These are phyloP conservation scores for Sarocladium oryzae DNA, from an alignment of 2,329 filamentous ascomycete species.

Conservation along the genomic window DNA sequence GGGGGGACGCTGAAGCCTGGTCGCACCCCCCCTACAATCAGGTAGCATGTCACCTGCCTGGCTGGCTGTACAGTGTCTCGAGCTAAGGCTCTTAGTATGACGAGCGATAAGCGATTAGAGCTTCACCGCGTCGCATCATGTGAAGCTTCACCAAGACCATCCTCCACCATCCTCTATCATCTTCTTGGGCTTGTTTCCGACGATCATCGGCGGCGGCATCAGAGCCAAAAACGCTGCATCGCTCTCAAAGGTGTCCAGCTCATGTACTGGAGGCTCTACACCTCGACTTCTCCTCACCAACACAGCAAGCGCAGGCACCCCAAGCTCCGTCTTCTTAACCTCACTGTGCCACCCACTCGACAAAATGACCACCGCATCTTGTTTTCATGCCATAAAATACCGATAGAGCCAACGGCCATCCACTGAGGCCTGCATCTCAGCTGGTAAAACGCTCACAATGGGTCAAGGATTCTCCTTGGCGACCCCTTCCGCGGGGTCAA, in stretches of 20 bases:
- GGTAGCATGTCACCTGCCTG: neutral
- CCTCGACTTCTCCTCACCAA: too few species aligned
- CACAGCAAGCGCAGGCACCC: too few species aligned
- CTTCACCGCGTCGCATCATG: conserved; percentile 8
- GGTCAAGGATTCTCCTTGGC: conserved; percentile 95
- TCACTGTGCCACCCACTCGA: neutral
- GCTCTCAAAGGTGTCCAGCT: neutral
- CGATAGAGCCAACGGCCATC: neutral
- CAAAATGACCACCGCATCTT: neutral
- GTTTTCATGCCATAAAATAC: neutral
- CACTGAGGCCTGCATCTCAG: neutral
- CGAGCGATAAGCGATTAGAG: conserved; percentile 7
- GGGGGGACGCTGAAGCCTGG: neutral
- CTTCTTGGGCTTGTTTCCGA: neutral
- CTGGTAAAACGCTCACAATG: conserved; percentile 48
- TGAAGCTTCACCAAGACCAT: neutral
- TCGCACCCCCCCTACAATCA: too few species aligned
- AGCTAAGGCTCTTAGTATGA: too few species aligned
- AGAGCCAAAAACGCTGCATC: too few species aligned
- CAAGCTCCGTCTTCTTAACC: too few species aligned
- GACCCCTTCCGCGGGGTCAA: conserved; percentile 83
- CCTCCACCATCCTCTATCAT: neutral
- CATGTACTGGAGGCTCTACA: neutral
- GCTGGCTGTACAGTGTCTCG: too few species aligned
- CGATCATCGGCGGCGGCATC: neutral